Conservation (phyloP, 192 early-diverging fungal genomes). For the Irineochytrium annulatum region DNA sequence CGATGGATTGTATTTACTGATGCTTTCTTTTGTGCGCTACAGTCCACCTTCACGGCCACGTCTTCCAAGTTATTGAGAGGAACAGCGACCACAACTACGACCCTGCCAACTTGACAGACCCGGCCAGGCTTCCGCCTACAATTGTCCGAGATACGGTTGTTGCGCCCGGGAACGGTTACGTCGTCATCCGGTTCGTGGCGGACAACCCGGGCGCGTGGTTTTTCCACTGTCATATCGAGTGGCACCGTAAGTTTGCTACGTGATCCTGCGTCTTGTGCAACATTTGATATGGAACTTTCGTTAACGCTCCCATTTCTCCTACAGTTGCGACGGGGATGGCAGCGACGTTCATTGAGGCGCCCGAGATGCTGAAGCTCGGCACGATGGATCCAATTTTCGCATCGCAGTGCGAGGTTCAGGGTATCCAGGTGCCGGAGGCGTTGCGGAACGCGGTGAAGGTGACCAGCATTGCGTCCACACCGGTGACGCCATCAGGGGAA, state of each 20-base stretch:
- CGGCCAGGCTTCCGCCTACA: slow-evolving; percentile 60
- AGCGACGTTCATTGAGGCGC: slow-evolving; percentile 63
- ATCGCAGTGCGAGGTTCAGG: slow-evolving; percentile 57
- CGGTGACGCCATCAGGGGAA: too few relatives aligned
- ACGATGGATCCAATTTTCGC: slow-evolving; percentile 6
- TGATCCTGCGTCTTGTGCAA: too few relatives aligned
- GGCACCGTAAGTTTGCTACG: slow-evolving; percentile 71
- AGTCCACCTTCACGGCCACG: slow-evolving; percentile 80
- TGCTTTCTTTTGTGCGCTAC: slow-evolving; percentile 12
- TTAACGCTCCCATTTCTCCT: too few relatives aligned
- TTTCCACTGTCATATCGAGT: slow-evolving; percentile 86
- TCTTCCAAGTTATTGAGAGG: slow-evolving; percentile 68
- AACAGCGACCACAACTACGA: slow-evolving; percentile 54
- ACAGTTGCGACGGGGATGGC: slow-evolving; percentile 71
- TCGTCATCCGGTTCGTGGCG: slow-evolving; percentile 68
- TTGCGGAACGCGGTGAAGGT: too few relatives aligned
- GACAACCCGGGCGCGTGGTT: slow-evolving; percentile 81
- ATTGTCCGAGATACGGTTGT: slow-evolving; percentile 70
- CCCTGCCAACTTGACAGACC: slow-evolving; percentile 35
- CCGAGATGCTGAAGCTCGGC: background rate
- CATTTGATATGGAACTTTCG: too few relatives aligned
- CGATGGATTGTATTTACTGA: background rate
- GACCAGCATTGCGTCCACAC: too few relatives aligned
- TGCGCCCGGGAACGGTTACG: slow-evolving; percentile 62
- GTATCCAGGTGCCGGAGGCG: too few relatives aligned